Evolutionary conservation across 2,329 filamentous ascomycete genomes (phyloP), one percentile per base, ranked within the genome.

Genomic region (Fusarium verrucosum): DNA sequence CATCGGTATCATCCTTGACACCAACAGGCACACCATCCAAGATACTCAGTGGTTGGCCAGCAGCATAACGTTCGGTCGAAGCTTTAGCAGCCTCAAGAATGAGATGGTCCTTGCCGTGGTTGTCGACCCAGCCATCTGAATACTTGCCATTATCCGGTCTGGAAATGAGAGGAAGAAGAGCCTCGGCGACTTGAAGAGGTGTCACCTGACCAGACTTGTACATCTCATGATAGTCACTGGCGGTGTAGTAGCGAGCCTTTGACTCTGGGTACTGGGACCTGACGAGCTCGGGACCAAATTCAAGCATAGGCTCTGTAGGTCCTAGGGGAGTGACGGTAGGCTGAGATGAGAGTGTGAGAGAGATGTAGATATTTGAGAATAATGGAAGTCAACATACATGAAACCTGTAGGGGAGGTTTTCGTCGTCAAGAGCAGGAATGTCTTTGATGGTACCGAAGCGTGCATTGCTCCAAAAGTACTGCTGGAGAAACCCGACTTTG

Each of bases 21-120:
- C 89, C 90, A 44, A 96, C 85, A 0, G 92, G 93, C 1, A 96
- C 87, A 13, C 93, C 93, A 70, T 97, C 93, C 9, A 96, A 79
- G 7, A 91, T 79, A 13, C 91, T 83, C 16, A 92, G 75, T 1
- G 88, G 83, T 61, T 83, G 83, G 0, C 91, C 90, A 16, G 83
- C 79, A 56, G 86, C 85, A 76, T 90, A 96, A 41, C 93, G 83
- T 72, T 85, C 81, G 0, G 92, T 90, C 2, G 92, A 95, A 9
- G 85, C 90, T 68, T 83, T 83, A 1, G 93, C 92, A 1, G 92
- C 89, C 32, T 84, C 83, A 6, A 88, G 81, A 1, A 91, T 85
- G 17, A 85, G 76, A 20, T 91, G 85, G 37, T 79, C 75, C 20
- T 76, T 74, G 10, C 82, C 82, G 50, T 89, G 84, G 37, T 83